Evolutionary conservation across 306 rosid genomes (phyloP).

Genomic region (Sicyos baderoa): DNA sequence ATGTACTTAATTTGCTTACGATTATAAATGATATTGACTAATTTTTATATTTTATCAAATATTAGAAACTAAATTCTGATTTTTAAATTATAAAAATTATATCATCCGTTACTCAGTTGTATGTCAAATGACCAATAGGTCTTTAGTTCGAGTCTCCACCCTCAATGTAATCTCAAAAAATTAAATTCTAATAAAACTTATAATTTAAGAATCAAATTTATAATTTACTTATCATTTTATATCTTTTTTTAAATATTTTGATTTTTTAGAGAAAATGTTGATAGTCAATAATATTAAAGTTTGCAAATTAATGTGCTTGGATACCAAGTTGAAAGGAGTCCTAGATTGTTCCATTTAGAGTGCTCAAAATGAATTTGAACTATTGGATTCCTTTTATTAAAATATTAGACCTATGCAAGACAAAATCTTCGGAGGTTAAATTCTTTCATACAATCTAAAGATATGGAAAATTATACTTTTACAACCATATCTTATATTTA

Average conservation of each 20-base stretch:
- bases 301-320: not conserved
- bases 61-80: too few relatives aligned
- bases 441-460: not conserved
- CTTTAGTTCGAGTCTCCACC: too few relatives aligned
- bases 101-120: too few relatives aligned
- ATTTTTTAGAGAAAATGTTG: not conserved
- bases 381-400: not conserved
- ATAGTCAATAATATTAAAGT: not conserved
- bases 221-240: not conserved
- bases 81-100: too few relatives aligned
- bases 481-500: too few relatives aligned
- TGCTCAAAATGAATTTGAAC: conserved; percentile 1
- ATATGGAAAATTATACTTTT: not conserved
- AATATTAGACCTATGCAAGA: not conserved
- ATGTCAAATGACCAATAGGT: too few relatives aligned
- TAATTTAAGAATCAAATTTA: too few relatives aligned
- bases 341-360: conserved; percentile 1
- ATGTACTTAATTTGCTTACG: too few relatives aligned
- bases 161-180: too few relatives aligned
- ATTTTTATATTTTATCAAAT: too few relatives aligned
- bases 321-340: not conserved
- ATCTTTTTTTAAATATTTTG: not conserved
- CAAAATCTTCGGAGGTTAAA: not conserved
- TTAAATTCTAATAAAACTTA: too few relatives aligned
- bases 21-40: too few relatives aligned